A percentile compares a stretch with the other conserved stretches of the same genome.
Conservation (phyloP, 148 eudicot species). For the Oxyria digyna region DNA sequence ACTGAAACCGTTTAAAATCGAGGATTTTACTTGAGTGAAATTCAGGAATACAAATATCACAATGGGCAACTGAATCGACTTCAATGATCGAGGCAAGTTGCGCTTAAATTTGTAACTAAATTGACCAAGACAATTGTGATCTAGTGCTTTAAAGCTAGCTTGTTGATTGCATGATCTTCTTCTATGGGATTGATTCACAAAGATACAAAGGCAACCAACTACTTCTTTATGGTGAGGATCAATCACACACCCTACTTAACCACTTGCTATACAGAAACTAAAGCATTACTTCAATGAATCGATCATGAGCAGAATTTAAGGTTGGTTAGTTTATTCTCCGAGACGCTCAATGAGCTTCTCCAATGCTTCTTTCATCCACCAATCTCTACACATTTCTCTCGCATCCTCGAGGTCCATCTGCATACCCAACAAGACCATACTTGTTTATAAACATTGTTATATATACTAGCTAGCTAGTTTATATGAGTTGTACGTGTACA, state of each 20-base stretch:
- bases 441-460: background rate
- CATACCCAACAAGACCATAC: background rate
- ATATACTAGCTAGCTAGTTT: too few relatives aligned
- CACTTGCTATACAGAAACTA: background rate
- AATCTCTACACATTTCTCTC: slow-evolving; percentile 25
- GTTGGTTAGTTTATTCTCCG: too few relatives aligned
- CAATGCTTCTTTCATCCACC: slow-evolving; percentile 54
- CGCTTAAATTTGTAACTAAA: background rate
- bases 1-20: background rate
- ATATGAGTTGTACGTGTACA: background rate
- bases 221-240: background rate
- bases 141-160: background rate
- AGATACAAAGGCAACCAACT: slow-evolving; percentile 4
- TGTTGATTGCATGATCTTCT: background rate
- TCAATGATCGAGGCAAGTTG: background rate
- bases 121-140: background rate
- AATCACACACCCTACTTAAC: background rate
- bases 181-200: background rate
- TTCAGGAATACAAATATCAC: background rate
- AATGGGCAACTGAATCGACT: background rate
- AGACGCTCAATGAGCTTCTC: slow-evolving; percentile 32
- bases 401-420: slow-evolving; percentile 38
- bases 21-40: background rate
- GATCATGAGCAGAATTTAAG: background rate
- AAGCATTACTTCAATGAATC: background rate